Conservation (phyloP, 208 protist species). For the Trypanosoma conorhini region DNA sequence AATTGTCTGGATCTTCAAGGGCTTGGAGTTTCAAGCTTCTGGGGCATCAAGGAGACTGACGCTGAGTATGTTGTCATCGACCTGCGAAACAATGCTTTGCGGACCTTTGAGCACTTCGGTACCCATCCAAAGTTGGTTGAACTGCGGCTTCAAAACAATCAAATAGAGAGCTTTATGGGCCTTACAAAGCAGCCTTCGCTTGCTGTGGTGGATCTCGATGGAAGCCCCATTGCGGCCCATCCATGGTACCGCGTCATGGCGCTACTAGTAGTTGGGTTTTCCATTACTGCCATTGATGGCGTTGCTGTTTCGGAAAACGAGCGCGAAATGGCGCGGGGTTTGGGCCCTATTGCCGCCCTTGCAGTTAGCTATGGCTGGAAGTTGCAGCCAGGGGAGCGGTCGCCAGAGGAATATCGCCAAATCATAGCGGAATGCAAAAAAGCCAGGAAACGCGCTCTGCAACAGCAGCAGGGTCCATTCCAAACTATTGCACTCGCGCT, state of each 20-base stretch:
- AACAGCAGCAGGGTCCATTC: background rate
- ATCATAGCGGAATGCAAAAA: constrained; percentile 50
- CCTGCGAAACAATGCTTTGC: constrained; percentile 53
- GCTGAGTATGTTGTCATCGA: constrained; percentile 65
- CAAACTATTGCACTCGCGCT: constrained; percentile 29
- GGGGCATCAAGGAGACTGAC: constrained; percentile 45
- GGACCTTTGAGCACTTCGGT: constrained; percentile 67
- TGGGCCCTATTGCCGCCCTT: constrained; percentile 51
- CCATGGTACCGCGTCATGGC: constrained; percentile 82
- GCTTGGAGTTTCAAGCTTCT: constrained; percentile 46
- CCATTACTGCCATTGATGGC: constrained; percentile 61
- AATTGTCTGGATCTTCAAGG: constrained; percentile 49
- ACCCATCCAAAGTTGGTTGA: constrained; percentile 70
- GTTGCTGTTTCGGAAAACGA: constrained; percentile 51
- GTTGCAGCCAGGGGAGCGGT: constrained; percentile 45
- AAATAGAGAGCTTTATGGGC: constrained; percentile 56
- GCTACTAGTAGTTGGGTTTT: constrained; percentile 63
- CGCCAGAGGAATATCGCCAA: constrained; percentile 42
- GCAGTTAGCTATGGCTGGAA: constrained; percentile 84
- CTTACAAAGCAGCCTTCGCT: constrained; percentile 71
- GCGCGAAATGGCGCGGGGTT: constrained; percentile 35
- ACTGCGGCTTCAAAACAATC: constrained; percentile 57
- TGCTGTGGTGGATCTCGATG: constrained; percentile 45
- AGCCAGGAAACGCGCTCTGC: constrained; percentile 14
- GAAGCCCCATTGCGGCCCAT: constrained; percentile 66